Evolutionary conservation across 2,329 filamentous ascomycete species (phyloP).

Genomic region (Cadophora gregata): DNA sequence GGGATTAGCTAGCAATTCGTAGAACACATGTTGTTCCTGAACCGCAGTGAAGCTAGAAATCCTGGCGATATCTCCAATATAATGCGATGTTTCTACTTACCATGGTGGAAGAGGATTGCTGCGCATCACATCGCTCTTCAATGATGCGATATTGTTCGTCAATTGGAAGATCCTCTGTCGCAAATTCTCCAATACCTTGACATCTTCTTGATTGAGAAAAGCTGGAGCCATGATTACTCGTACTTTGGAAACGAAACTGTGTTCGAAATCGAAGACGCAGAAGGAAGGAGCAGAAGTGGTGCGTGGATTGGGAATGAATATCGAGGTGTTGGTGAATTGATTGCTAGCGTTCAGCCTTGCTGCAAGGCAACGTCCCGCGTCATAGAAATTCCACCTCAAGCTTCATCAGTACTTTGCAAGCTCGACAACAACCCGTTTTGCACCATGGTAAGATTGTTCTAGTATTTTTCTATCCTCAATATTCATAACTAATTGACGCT

Average conservation of each 20-base stretch:
- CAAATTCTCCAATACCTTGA: constrained; percentile 73
- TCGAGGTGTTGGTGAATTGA: not conserved
- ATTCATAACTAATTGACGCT: constrained; percentile 13
- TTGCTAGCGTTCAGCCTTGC: constrained; percentile 5
- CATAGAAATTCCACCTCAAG: not conserved
- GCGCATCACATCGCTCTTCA: constrained; percentile 64
- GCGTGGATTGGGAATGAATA: not conserved
- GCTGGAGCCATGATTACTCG: constrained; percentile 35
- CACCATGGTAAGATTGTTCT: constrained; percentile 15
- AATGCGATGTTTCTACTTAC: constrained; percentile 51
- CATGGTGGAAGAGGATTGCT: constrained; percentile 71
- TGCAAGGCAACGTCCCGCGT: constrained; percentile 19
- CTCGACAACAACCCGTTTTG: not conserved
- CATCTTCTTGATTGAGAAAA: constrained; percentile 53
- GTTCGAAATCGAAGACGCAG: not conserved
- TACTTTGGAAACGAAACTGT: not conserved
- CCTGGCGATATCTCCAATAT: not conserved
- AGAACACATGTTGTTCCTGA: not conserved
- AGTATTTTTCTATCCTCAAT: not conserved
- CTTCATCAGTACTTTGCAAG: not conserved
- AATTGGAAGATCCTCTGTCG: constrained; percentile 72
- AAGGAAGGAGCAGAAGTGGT: not conserved
- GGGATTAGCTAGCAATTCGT: constrained; percentile 8
- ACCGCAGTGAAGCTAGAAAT: not conserved
- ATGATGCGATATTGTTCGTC: constrained; percentile 68